Conservation (phyloP, 2,329 filamentous ascomycete species). For the Cercospora sesami region DNA sequence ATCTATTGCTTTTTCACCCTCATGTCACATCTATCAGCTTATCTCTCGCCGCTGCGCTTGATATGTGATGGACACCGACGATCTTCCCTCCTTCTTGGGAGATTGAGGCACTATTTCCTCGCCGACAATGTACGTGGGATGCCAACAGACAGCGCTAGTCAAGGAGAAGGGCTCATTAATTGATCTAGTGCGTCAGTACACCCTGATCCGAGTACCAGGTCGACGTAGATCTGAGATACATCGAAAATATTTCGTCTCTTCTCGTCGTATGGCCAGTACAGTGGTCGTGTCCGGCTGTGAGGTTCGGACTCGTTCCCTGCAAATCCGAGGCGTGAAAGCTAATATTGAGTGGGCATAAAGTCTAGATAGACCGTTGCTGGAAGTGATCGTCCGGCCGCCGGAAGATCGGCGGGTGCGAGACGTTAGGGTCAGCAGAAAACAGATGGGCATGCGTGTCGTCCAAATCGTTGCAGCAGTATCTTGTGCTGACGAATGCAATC, state of each 20-base stretch:
- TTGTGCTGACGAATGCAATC: not conserved
- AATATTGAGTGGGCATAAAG: not conserved
- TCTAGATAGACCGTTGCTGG: not conserved
- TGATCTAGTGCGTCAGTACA: not conserved
- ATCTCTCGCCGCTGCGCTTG: not conserved
- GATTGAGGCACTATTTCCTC: not conserved
- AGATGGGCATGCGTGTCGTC: not conserved
- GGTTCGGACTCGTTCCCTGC: not conserved
- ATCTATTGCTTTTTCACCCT: not conserved
- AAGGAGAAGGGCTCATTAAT: not conserved
- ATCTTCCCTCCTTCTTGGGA: not conserved
- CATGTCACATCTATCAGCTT: not conserved
- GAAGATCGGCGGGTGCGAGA: not conserved
- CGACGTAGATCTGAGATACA: not conserved
- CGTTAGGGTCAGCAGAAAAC: not conserved
- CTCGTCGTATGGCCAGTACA: not conserved
- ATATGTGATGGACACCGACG: not conserved
- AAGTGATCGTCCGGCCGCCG: not conserved
- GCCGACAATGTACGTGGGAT: not conserved
- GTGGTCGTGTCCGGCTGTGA: not conserved
- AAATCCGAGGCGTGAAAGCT: not conserved
- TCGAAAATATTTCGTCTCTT: not conserved
- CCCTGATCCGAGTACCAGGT: not conserved
- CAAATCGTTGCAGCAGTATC: not conserved
- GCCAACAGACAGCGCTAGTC: not conserved